These are phyloP conservation scores for Phytophthora gonapodyides DNA, from an alignment of 352 stramenopile genomes.

Conservation along the genomic window DNA sequence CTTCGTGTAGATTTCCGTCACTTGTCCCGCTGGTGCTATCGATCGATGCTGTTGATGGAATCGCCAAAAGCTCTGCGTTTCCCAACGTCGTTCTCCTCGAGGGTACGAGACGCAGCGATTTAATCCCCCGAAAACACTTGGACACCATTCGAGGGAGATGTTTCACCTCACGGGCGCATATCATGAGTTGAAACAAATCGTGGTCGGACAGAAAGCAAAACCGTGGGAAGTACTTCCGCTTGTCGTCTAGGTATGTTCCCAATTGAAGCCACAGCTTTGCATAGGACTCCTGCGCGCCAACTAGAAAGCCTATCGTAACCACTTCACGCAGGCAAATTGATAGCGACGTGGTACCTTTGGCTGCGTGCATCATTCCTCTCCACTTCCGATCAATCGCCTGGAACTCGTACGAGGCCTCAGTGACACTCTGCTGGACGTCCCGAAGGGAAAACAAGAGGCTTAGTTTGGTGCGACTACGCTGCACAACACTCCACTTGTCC, in stretches of 20 bases:
- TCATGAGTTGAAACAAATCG: conserved; percentile 64
- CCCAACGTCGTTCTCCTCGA: conserved; percentile 10
- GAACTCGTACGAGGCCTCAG: conserved; percentile 60
- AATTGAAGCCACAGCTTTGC: conserved; percentile 67
- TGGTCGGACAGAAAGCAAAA: conserved; percentile 71
- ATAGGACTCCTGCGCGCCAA: conserved; percentile 42
- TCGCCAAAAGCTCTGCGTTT: conserved; percentile 2
- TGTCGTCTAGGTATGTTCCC: conserved; percentile 58
- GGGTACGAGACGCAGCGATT: conserved; percentile 32
- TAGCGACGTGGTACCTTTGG: conserved; percentile 52
- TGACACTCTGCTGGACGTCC: conserved; percentile 64
- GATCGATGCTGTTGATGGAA: conserved; percentile 2
- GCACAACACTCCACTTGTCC: conserved; percentile 56
- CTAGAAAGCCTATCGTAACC: conserved; percentile 58
- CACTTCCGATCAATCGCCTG: conserved; percentile 71
- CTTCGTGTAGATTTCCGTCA: not conserved
- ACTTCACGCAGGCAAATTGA: conserved; percentile 63
- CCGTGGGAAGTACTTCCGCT: conserved; percentile 57
- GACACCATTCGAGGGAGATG: conserved; percentile 47
- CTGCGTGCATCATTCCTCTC: conserved; percentile 67
- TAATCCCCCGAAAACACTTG: conserved; percentile 58
- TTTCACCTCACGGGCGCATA: conserved; percentile 39
- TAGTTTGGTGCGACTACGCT: conserved; percentile 58
- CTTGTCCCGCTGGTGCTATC: not conserved
- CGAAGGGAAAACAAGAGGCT: conserved; percentile 48